Evolutionary conservation across 176 grass and related monocot genomes (phyloP).

Genomic region (Areca catechu): DNA sequence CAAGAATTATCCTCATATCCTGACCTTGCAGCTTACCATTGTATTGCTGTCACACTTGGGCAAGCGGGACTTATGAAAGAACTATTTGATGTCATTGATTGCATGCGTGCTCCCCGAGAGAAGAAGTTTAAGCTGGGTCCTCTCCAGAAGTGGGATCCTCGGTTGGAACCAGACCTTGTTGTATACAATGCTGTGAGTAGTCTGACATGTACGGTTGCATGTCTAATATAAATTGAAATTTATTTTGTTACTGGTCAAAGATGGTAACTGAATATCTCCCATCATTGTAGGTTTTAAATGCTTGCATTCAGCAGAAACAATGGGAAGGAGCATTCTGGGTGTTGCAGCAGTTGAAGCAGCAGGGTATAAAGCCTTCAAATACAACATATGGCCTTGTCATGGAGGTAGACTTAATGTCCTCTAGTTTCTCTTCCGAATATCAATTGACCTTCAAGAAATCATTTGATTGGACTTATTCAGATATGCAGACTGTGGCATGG

Average conservation of each 20-base stretch:
- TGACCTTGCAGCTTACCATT: conserved; percentile 85
- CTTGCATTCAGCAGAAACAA: conserved; percentile 84
- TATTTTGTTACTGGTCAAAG: conserved; percentile 7
- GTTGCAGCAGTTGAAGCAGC: conserved; percentile 78
- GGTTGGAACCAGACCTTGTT: conserved; percentile 81
- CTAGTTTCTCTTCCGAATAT: not conserved
- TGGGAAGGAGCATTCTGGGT: conserved; percentile 99
- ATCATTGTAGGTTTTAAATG: conserved; percentile 71
- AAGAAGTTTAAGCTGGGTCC: conserved; percentile 65
- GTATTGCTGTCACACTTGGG: conserved; percentile 81
- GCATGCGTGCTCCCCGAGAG: conserved; percentile 54
- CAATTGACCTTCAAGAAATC: not conserved
- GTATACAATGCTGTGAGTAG: conserved; percentile 78
- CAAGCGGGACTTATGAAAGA: conserved; percentile 94
- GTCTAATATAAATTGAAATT: not conserved
- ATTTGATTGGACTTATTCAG: no score
- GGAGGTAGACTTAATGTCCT: conserved; percentile 47
- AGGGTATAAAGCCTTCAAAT: conserved; percentile 67
- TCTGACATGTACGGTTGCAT: not conserved
- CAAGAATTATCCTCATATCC: conserved; percentile 87
- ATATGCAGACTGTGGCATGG: no score
- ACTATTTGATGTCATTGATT: conserved; percentile 95
- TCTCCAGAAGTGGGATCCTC: conserved; percentile 81
- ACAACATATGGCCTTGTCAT: conserved; percentile 93
- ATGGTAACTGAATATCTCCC: conserved; percentile 13